These are phyloP conservation scores for Globisporangium orthogonon DNA, from an alignment of 352 stramenopile species.

Conservation along the genomic window DNA sequence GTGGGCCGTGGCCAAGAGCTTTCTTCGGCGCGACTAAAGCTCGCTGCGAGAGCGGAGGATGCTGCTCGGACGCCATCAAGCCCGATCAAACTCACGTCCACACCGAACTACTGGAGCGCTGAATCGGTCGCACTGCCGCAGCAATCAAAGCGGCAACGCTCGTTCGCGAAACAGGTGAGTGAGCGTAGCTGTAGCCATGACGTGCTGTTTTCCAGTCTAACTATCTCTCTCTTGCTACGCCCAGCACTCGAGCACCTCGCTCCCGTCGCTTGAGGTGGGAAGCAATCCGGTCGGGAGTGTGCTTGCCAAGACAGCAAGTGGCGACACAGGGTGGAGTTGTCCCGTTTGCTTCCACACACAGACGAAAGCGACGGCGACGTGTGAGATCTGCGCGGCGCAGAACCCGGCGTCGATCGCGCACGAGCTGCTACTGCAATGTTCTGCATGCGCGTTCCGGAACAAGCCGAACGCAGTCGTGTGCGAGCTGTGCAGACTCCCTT, in stretches of 20 bases:
- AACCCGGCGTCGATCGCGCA: constrained; percentile 52
- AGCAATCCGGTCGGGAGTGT: not conserved
- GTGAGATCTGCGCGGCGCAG: constrained; percentile 71
- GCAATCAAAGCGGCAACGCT: not conserved
- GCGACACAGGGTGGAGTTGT: constrained; percentile 37
- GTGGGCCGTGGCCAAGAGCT: constrained; percentile 9
- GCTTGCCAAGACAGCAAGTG: not conserved
- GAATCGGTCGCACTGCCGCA: not conserved
- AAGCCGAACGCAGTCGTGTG: constrained; percentile 31
- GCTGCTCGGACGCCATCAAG: not conserved
- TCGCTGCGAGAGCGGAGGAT: not conserved
- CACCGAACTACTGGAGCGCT: not conserved
- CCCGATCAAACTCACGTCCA: not conserved
- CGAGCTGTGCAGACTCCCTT: constrained; percentile 46
- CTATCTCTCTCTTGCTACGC: not conserved
- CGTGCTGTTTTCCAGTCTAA: not conserved
- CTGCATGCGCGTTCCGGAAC: constrained; percentile 64
- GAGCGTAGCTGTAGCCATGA: too few species aligned
- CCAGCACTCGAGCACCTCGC: constrained; percentile 3
- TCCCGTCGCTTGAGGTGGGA: constrained; percentile 5
- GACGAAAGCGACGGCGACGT: constrained; percentile 31
- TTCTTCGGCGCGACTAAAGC: constrained; percentile 5
- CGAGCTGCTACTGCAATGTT: constrained; percentile 49
- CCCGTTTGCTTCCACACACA: constrained; percentile 70
- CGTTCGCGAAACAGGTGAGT: not conserved